These are phyloP conservation scores for Crucihimalaya himalaica DNA, from an alignment of 345 rosid genomes.

Conservation along the genomic window DNA sequence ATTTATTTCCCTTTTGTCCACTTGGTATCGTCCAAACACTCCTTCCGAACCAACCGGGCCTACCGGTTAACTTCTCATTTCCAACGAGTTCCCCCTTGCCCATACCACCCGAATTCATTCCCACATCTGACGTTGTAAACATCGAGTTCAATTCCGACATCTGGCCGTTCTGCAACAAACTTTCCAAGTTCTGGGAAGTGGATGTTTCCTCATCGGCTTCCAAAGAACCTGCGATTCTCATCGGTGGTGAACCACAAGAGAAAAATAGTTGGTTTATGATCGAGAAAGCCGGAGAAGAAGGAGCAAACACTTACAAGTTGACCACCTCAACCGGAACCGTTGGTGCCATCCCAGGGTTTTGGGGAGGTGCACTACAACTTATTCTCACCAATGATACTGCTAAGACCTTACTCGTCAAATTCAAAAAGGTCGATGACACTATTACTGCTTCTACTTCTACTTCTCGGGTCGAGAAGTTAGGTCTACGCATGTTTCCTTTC, in stretches of 20 bases:
- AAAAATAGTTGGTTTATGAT: neutral
- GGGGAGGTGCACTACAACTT: neutral
- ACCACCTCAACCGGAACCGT: neutral
- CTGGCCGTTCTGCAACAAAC: neutral
- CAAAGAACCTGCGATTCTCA: neutral
- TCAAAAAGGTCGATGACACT: neutral
- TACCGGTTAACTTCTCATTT: neutral
- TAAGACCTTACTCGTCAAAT: neutral
- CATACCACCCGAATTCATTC: too few species aligned
- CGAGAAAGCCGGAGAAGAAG: neutral
- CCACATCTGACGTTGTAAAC: neutral
- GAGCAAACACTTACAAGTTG: neutral
- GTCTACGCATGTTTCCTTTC: neutral
- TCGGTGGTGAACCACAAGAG: neutral
- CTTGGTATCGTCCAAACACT: conserved; percentile 14
- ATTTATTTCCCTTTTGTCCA: conserved; percentile 1
- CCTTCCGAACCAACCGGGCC: neutral
- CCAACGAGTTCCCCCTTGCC: too few species aligned
- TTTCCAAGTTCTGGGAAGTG: neutral
- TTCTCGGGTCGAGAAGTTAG: neutral
- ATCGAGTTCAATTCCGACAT: neutral
- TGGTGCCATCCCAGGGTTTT: neutral
- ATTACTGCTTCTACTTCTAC: neutral
- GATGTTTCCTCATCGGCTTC: neutral
- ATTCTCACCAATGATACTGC: neutral